Percentiles rank a stretch among this genome's conserved stretches.
Conservation (phyloP, 2,329 filamentous ascomycete species). For the Aspergillus sp. region DNA sequence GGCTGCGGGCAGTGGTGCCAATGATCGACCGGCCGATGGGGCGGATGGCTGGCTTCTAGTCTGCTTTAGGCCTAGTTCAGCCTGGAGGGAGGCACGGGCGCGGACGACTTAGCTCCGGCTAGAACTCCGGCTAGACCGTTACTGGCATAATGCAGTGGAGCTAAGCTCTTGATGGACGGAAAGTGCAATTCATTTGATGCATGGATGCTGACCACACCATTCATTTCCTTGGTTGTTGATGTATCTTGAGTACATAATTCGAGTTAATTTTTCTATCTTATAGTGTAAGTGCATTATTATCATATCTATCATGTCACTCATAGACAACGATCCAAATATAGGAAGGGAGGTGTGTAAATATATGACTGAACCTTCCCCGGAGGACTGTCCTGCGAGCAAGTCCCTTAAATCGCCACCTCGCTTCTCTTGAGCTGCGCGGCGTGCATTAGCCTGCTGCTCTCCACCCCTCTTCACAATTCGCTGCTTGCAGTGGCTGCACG, state of each 20-base stretch:
- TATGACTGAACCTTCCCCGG: neutral
- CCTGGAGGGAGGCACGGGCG: neutral
- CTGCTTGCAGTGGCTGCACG: neutral
- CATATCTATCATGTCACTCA: neutral
- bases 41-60: neutral
- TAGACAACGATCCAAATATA: neutral
- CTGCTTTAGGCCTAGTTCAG: neutral
- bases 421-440: neutral
- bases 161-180: neutral
- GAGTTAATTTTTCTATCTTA: neutral
- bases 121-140: neutral
- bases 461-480: neutral
- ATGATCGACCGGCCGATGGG: conserved; percentile 13
- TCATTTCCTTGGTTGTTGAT: neutral
- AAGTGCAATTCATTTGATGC: neutral
- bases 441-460: conserved; percentile 8
- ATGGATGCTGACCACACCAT: neutral
- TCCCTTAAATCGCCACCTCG: conserved; percentile 12
- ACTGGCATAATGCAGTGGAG: neutral
- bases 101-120: conserved; percentile 6
- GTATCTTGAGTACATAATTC: neutral
- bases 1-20: conserved; percentile 9
- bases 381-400: conserved; percentile 4
- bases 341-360: neutral
- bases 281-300: neutral